Base-by-base conservation (phyloP, 1,139 yeast genomes). In the Chernovozyma sophiae-reginae region DNA sequence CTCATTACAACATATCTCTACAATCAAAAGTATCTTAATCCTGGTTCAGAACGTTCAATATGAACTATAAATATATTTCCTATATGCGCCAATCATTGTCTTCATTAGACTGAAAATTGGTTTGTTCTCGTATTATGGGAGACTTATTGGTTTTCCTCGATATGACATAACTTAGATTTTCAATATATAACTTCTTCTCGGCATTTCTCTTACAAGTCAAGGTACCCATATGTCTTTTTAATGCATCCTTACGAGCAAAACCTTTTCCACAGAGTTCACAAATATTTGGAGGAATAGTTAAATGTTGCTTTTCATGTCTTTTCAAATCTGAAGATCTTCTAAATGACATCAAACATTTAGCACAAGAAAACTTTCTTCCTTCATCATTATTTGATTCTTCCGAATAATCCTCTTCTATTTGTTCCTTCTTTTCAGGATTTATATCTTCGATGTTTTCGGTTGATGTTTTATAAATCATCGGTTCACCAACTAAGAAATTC, bases 181-280 rank as follows among this genome's bases (percentile, higher is more conserved):
- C 67, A 27, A 55, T 42, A 41, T 68, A 68, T 31, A 68, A 48
- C 43, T 61, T 59, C 51, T 57, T 79, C 67, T 60, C 85, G 46
- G 68, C 69, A 46, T 83, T 84, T 40, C 92, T 56, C 48, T 77
- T 78, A 64, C 89, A 84, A 1, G 89, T 83, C 41, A 80, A 65
- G 0, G 90, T 84, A 36, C 81, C 85, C 46, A 68, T 68, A 57
- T 80, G 92, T 47, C 92, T 65, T 54, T 81, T 83, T 46, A 85
- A 64, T 0, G 94, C 92, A 58, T 84, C 94, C 52, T 82, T 82
- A 32, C 94, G 61, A 3, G 92, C 92, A 66, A 85, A 84, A 0
- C 92, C 90, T 52, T 83, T 84, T 27, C 86, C 86, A 61, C 94
- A 85, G 22, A 68, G 61, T 11, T 79, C 77, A 57, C 94, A 85